Base-by-base conservation (phyloP, 169 alveolate species). In the Eimeria nieschulzi region DNA sequence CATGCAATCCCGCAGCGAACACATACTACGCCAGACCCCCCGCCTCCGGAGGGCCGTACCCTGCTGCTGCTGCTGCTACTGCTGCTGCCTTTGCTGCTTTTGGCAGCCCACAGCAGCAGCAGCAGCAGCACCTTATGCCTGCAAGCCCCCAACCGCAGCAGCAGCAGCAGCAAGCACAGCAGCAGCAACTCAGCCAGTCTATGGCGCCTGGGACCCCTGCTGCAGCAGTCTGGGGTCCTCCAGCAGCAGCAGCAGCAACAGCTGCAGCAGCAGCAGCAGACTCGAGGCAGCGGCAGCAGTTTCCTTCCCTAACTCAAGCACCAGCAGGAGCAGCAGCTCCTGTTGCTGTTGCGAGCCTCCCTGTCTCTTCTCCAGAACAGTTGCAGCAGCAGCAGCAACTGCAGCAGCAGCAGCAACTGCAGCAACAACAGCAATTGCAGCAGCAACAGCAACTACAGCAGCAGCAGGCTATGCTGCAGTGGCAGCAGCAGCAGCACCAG, bases 381-480 rank as follows among this genome's bases (percentile, higher is more conserved):
- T 7, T 13, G 25, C 73, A 64, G 73, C 73, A 64, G 73, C 73
- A 64, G 25, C 73, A 64, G 73, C 73, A 64, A n/a, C 10, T 64
- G 73, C 73, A 64, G 73, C 9, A 10, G 73, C 73, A 64, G 73
- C 73, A 64, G 73, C 73, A 64, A 19, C 33, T 7, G 25, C 9
- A 12, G 73, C 17, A 13, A 23, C 73, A 64, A 23, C 25, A n/a
- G 73, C 73, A 64, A 19, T 7, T 13, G 73, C 73, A 64, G 25
- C 73, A 64, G 73, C 73, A 64, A n/a, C 10, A 9, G 9, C 17
- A n/a, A 61, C 83, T 39, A 61, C 83, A 73, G 54, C 26, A 46
- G 83, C 83, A 73, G 83, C 83, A 64, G n/a, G n/a, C n/a, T n/a
- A n/a, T n/a, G 73, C 73, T 33, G 83, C 83, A 73, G 83, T 23